A percentile compares a stretch with the other conserved stretches of the same genome.
Evolutionary conservation across 176 grass and related monocot genomes (phyloP).

Genomic region (Thinopyrum elongatum): DNA sequence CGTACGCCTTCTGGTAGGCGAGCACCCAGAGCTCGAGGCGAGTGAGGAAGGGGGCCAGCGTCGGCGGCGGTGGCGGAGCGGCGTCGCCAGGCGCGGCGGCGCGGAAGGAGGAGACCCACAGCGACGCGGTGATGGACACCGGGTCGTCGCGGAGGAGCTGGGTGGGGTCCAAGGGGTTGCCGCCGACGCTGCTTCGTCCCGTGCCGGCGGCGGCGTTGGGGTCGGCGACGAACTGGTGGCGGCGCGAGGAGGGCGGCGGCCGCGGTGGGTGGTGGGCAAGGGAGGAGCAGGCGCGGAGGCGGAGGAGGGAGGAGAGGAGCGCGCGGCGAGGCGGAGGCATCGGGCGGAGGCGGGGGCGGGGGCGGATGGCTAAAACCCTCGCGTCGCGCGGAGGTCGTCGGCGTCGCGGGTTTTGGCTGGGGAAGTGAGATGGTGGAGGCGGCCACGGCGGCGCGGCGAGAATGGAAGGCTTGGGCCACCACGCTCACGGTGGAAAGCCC

Average conservation of each 20-base stretch:
- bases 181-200: not conserved
- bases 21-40: slow-evolving; percentile 96
- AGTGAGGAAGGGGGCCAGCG: slow-evolving; percentile 61
- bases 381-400: slow-evolving; percentile 22
- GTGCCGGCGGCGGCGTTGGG: slow-evolving; percentile 18
- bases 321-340: slow-evolving; percentile 49
- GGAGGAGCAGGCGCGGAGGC: slow-evolving; percentile 47
- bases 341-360: not conserved
- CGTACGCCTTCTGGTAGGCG: slow-evolving; percentile 91
- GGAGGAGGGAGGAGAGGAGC: slow-evolving; percentile 39
- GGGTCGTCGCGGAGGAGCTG: slow-evolving; percentile 83
- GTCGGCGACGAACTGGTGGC: slow-evolving; percentile 38
- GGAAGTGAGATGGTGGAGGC: not conserved
- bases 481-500: not conserved
- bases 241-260: slow-evolving; percentile 23
- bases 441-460: slow-evolving; percentile 16
- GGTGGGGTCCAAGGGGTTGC: slow-evolving; percentile 54
- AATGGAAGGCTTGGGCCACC: not conserved
- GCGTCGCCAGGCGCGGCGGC: not conserved
- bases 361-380: slow-evolving; percentile 45
- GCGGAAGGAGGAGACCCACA: slow-evolving; percentile 84
- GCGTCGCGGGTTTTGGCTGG: slow-evolving; percentile 19
- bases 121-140: slow-evolving; percentile 70
- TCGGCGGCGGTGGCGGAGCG: slow-evolving; percentile 24
- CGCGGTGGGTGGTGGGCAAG: slow-evolving; percentile 18